A percentile compares a stretch with the other conserved stretches of the same genome.
These are phyloP conservation scores for Laetiporus sulphureus DNA, from an alignment of 1,284 basidiomycete species.

Conservation along the genomic window DNA sequence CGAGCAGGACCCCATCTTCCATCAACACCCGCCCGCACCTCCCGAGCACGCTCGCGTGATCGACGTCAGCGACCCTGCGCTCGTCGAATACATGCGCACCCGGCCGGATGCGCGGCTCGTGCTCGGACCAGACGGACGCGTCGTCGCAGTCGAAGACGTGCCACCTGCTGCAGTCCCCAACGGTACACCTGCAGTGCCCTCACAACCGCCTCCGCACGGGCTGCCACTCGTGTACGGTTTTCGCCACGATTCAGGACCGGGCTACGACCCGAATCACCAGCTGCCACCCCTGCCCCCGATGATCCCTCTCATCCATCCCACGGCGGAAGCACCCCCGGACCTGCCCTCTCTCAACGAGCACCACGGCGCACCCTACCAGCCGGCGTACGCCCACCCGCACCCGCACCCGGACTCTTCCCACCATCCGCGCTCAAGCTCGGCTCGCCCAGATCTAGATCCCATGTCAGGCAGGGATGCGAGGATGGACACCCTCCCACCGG, in stretches of 20 bases:
- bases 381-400: constrained; percentile 29
- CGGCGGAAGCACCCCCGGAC: constrained; percentile 31
- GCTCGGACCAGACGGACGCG: constrained; percentile 39
- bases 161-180: constrained; percentile 31
- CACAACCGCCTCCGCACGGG: constrained; percentile 35
- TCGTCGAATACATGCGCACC: constrained; percentile 39
- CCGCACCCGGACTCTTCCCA: constrained; percentile 35
- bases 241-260: constrained; percentile 31
- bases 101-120: constrained; percentile 38
- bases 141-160: constrained; percentile 39
- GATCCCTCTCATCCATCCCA: constrained; percentile 25
- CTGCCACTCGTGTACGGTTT: constrained; percentile 25
- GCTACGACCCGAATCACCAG: constrained; percentile 36
- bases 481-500: constrained; percentile 20
- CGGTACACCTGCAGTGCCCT: constrained; percentile 13
- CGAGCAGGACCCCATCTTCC: constrained; percentile 21
- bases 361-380: constrained; percentile 31
- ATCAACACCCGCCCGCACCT: constrained; percentile 26
- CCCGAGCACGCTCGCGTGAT: constrained; percentile 22
- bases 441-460: constrained; percentile 19
- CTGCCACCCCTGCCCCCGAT: constrained; percentile 42
- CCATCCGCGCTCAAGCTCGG: constrained; percentile 24
- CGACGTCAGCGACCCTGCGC: constrained; percentile 35
- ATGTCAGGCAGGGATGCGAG: constrained; percentile 13
- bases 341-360: constrained; percentile 22